Percentiles rank a stretch among this genome's conserved stretches.
These are phyloP conservation scores for Sequoia sempervirens DNA, from an alignment of 75 land plant species.

Conservation along the genomic window DNA sequence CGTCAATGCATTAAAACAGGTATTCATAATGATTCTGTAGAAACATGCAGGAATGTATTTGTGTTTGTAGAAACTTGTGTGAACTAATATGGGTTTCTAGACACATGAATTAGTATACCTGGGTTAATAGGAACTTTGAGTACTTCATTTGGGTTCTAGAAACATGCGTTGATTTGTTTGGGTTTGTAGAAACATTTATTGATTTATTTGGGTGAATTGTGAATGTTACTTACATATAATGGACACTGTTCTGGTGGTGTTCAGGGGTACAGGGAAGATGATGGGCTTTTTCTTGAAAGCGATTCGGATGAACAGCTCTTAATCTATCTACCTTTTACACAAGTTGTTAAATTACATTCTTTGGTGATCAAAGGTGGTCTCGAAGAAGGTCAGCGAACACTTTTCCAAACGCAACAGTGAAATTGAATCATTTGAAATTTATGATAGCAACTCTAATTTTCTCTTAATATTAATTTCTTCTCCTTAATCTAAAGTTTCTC, in stretches of 20 bases:
- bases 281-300: conserved; percentile 75
- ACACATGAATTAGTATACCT: no score
- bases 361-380: conserved; percentile 62
- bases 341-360: conserved; percentile 83
- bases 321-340: conserved; percentile 72
- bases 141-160: no score
- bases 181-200: background rate
- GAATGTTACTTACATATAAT: background rate
- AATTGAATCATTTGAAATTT: background rate
- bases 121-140: background rate
- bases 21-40: background rate
- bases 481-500: background rate
- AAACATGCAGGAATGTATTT: background rate
- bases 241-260: conserved; percentile 2
- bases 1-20: conserved; percentile 85
- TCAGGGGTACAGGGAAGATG: conserved; percentile 89
- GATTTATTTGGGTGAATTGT: background rate
- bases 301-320: conserved; percentile 92
- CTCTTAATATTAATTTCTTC: background rate
- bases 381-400: conserved; percentile 65
- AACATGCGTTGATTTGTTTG: background rate
- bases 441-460: background rate
- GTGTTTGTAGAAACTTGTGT: background rate
- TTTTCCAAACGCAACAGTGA: background rate
- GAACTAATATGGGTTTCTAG: no score